Evolutionary conservation across 805 yeast genomes (phyloP).

Genomic region (Lipomyces japonicus): DNA sequence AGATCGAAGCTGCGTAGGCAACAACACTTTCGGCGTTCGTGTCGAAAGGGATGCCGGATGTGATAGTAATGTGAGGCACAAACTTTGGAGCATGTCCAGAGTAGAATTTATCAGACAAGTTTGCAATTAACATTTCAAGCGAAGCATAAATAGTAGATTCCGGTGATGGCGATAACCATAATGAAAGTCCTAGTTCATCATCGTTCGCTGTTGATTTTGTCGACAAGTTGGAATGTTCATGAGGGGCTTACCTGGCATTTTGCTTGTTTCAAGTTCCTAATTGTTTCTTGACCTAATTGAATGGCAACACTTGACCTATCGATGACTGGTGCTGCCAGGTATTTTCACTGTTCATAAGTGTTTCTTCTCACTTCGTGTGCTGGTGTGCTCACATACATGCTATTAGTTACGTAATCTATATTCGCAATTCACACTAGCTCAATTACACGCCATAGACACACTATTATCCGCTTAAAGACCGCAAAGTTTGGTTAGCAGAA

Average conservation of each 20-base stretch:
- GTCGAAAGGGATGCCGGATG: constrained; percentile 54
- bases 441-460: too few relatives aligned
- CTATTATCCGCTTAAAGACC: too few relatives aligned
- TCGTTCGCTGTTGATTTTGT: not conserved
- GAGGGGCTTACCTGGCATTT: not conserved
- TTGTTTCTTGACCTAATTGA: too few relatives aligned
- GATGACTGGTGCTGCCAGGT: too few relatives aligned
- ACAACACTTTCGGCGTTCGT: constrained; percentile 54
- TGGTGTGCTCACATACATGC: too few relatives aligned
- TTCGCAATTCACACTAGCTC: too few relatives aligned
- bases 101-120: constrained; percentile 55
- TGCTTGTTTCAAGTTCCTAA: not conserved
- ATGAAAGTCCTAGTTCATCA: constrained; percentile 50
- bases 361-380: too few relatives aligned
- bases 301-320: too few relatives aligned
- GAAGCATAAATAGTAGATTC: constrained; percentile 54
- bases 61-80: constrained; percentile 74
- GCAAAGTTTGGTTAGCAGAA: too few relatives aligned
- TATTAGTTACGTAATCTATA: too few relatives aligned
- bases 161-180: constrained; percentile 72
- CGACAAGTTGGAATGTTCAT: not conserved
- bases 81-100: constrained; percentile 48
- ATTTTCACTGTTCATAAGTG: too few relatives aligned
- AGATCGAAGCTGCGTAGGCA: constrained; percentile 56
- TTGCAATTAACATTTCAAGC: constrained; percentile 55